phyloP scores from a whole-genome alignment of 2,329 filamentous ascomycete genomes.

The Xylariaceae sp. region DNA sequence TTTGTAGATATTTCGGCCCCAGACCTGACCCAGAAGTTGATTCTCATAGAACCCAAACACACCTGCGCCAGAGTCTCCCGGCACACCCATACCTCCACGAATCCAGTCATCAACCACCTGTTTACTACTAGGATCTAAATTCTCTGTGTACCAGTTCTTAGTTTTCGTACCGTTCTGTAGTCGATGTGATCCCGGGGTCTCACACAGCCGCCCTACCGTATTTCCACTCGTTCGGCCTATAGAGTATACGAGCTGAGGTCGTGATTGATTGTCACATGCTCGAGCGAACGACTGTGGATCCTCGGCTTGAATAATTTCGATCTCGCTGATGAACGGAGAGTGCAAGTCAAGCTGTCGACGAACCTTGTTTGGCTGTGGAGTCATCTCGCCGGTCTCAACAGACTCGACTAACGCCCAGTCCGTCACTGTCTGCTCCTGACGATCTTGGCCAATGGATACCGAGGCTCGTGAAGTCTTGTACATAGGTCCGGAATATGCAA shows the following conservation, averaged over 20 bases:
- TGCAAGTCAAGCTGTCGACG: neutral
- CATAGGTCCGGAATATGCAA: conserved; percentile 48
- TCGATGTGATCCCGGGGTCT: conserved; percentile 47
- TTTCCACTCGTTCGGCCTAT: conserved; percentile 51
- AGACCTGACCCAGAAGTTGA: conserved; percentile 48
- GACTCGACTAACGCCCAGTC: conserved; percentile 33
- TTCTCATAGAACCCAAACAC: conserved; percentile 46
- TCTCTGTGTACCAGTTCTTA: conserved; percentile 52
- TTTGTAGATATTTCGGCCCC: conserved; percentile 51
- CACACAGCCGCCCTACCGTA: conserved; percentile 48
- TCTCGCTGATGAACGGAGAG: too few species aligned
- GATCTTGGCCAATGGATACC: conserved; percentile 32
- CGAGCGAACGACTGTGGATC: neutral
- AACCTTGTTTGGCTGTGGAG: neutral
- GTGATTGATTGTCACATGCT: neutral
- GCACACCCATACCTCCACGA: conserved; percentile 49
- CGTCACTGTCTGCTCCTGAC: conserved; percentile 48
- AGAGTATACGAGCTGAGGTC: conserved; percentile 39
- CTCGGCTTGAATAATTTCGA: neutral
- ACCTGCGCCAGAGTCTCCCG: conserved; percentile 50
- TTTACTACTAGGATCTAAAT: conserved; percentile 44
- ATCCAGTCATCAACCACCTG: conserved; percentile 45
- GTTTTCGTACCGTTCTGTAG: conserved; percentile 36
- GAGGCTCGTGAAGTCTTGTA: conserved; percentile 49
- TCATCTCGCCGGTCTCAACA: neutral